Percentiles rank a stretch among this genome's conserved stretches.
These are phyloP conservation scores for Penstemon barbatus DNA, from an alignment of 257 asterid genomes.

Conservation along the genomic window DNA sequence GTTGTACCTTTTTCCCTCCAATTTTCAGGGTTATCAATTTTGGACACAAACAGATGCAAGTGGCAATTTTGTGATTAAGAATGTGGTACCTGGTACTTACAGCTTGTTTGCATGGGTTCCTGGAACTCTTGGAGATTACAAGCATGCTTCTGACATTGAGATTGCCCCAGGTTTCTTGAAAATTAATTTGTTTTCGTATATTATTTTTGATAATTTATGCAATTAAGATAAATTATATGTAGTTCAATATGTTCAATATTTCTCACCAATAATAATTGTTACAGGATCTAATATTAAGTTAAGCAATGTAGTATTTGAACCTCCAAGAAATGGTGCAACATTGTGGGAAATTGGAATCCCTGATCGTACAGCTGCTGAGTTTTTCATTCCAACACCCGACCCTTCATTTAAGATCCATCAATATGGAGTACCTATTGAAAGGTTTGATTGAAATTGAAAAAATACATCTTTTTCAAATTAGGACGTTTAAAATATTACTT, in stretches of 20 bases:
- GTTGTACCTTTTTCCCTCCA: too few species aligned
- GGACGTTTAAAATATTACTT: background rate
- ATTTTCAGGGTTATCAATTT: conserved; percentile 60
- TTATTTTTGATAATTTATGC: too few species aligned
- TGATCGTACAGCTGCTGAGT: conserved; percentile 66
- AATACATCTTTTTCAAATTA: too few species aligned
- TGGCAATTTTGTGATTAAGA: conserved; percentile 49
- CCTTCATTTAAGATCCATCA: conserved; percentile 34
- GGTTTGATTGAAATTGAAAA: conserved; percentile 22
- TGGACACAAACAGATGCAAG: conserved; percentile 47
- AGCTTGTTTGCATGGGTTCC: conserved; percentile 56
- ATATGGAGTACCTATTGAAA: conserved; percentile 24
- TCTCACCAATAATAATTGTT: background rate
- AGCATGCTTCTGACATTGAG: conserved; percentile 35
- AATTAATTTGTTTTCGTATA: too few species aligned
- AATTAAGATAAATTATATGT: too few species aligned
- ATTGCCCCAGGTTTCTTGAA: conserved; percentile 35
- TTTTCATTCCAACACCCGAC: conserved; percentile 49
- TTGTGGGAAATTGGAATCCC: conserved; percentile 80
- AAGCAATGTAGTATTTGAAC: conserved; percentile 40
- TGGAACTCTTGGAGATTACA: conserved; percentile 64
- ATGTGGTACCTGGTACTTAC: conserved; percentile 52
- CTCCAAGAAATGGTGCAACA: conserved; percentile 61
- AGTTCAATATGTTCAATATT: too few species aligned
- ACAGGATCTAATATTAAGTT: conserved; percentile 34